phyloP scores from a whole-genome alignment of 768 basidiomycete species.

The Neoboletus subvelutipes region DNA sequence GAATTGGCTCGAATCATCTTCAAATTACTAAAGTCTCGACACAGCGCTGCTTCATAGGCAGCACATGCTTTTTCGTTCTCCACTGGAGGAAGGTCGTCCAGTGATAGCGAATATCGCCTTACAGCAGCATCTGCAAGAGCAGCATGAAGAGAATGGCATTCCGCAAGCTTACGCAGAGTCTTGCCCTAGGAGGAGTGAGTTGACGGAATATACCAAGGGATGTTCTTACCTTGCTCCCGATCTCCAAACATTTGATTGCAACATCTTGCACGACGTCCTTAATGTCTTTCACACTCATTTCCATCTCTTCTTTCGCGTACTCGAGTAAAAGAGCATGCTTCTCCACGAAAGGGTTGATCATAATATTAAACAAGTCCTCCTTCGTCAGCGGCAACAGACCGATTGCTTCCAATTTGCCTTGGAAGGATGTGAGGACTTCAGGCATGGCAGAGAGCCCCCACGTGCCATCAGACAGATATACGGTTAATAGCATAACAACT shows the following conservation, averaged over 20 bases:
- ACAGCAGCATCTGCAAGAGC: slow-evolving; percentile 46
- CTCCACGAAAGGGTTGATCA: slow-evolving; percentile 71
- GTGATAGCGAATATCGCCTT: slow-evolving; percentile 47
- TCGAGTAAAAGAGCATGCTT: slow-evolving; percentile 49
- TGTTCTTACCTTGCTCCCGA: slow-evolving; percentile 47
- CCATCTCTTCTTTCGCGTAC: slow-evolving; percentile 46
- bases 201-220: not conserved
- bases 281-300: slow-evolving; percentile 43
- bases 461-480: slow-evolving; percentile 46
- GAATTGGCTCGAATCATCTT: slow-evolving; percentile 29
- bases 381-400: slow-evolving; percentile 55
- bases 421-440: slow-evolving; percentile 34
- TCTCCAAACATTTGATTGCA: slow-evolving; percentile 55
- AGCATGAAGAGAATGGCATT: slow-evolving; percentile 45
- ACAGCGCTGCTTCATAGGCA: slow-evolving; percentile 50
- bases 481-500: slow-evolving; percentile 69
- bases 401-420: slow-evolving; percentile 53
- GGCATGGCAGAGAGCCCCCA: slow-evolving; percentile 29
- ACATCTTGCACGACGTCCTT: slow-evolving; percentile 57
- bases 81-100: slow-evolving; percentile 56
- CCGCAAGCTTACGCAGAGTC: slow-evolving; percentile 58
- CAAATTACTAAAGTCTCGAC: slow-evolving; percentile 48
- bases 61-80: slow-evolving; percentile 48
- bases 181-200: slow-evolving; percentile 50
- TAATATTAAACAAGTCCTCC: slow-evolving; percentile 59